phyloP scores from a whole-genome alignment of 192 early-diverging fungal species.

The Backusella morwellensis region DNA sequence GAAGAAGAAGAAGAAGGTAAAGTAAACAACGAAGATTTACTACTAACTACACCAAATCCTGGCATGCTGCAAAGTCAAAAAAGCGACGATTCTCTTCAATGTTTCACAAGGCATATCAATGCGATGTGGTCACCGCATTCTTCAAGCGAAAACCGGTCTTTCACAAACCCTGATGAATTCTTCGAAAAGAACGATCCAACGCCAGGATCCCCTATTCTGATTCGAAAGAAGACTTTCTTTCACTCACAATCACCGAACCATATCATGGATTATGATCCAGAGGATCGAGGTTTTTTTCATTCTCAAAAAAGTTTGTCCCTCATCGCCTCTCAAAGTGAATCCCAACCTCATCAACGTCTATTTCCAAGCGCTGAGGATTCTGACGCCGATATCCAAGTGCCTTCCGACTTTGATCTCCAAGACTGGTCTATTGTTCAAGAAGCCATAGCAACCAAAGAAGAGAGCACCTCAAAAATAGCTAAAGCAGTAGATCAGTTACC shows the following conservation, averaged over 20 bases:
- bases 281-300: neutral
- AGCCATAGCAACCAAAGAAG: neutral
- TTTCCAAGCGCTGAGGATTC: no score
- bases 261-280: neutral
- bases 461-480: neutral
- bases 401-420: neutral
- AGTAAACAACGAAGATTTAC: neutral
- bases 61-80: neutral
- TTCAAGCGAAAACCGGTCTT: neutral
- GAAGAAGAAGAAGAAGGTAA: neutral
- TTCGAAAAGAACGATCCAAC: neutral
- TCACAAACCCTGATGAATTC: neutral
- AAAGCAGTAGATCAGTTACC: neutral
- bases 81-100: neutral
- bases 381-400: neutral
- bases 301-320: neutral
- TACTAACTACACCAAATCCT: neutral
- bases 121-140: constrained; percentile 16
- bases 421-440: neutral
- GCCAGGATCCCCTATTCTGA: neutral
- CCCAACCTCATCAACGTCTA: no score
- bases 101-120: constrained; percentile 7
- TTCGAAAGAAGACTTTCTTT: neutral
- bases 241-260: neutral
- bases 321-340: neutral